Evolutionary conservation across 1,139 yeast genomes (phyloP).

Genomic region (Petasospora rhodanensis): DNA sequence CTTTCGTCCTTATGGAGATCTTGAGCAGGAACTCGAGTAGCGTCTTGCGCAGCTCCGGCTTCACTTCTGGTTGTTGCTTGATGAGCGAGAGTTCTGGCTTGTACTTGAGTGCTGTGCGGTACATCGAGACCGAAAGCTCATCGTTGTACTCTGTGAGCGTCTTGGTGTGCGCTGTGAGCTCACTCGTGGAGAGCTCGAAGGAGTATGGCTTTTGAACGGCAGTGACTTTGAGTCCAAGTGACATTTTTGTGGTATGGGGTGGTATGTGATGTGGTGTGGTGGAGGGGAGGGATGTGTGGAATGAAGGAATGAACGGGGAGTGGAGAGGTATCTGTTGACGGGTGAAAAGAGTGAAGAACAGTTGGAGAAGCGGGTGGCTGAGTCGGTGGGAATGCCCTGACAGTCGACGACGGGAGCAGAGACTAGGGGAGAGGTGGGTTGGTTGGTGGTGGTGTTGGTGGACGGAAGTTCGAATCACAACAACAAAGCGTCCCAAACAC

Average conservation of each 20-base stretch:
- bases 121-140: slow-evolving; percentile 44
- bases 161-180: slow-evolving; percentile 43
- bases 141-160: slow-evolving; percentile 47
- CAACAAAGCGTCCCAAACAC: too few species aligned
- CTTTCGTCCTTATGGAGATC: slow-evolving; percentile 53
- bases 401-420: too few species aligned
- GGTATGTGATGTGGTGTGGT: background rate
- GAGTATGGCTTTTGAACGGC: slow-evolving; percentile 44
- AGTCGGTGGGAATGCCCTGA: too few species aligned
- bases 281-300: background rate
- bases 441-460: too few species aligned
- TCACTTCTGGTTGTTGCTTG: slow-evolving; percentile 60
- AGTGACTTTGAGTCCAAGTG: slow-evolving; percentile 32
- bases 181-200: slow-evolving; percentile 44
- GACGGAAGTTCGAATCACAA: too few species aligned
- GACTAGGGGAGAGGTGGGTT: too few species aligned
- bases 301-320: too few species aligned
- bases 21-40: slow-evolving; percentile 56
- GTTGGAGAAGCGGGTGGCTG: too few species aligned
- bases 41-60: slow-evolving; percentile 43
- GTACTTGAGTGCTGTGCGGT: slow-evolving; percentile 32
- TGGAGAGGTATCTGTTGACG: too few species aligned
- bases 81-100: slow-evolving; percentile 53
- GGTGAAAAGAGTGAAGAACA: too few species aligned
- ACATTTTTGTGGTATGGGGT: slow-evolving; percentile 11